Evolutionary conservation across 2,329 filamentous ascomycete species (phyloP).

Genomic region (Neonectria coccinea): DNA sequence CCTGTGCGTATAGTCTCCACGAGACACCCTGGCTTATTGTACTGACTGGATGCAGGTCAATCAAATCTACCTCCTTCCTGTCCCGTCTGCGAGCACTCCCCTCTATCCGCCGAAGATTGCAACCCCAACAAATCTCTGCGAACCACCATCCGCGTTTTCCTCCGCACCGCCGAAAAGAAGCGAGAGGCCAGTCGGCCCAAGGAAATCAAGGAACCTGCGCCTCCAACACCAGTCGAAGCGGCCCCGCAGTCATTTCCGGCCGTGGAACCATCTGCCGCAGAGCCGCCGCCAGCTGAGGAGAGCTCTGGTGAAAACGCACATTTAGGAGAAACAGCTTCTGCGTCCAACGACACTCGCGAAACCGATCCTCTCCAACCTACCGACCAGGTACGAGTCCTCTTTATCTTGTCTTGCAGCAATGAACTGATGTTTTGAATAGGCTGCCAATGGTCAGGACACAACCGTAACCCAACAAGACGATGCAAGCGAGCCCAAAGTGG

Average conservation of each 20-base stretch:
- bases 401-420: background rate
- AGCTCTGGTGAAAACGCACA: constrained; percentile 18
- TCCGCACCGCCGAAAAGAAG: constrained; percentile 93
- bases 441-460: constrained; percentile 23
- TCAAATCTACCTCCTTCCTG: constrained; percentile 81
- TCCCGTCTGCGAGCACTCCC: constrained; percentile 92
- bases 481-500: constrained; percentile 29
- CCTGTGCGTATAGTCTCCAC: constrained; percentile 66
- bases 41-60: constrained; percentile 69
- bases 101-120: constrained; percentile 87
- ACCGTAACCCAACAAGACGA: constrained; percentile 25
- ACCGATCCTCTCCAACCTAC: constrained; percentile 22
- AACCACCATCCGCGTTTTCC: constrained; percentile 90
- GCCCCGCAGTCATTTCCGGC: constrained; percentile 49
- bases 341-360: constrained; percentile 21
- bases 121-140: constrained; percentile 91
- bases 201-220: constrained; percentile 56
- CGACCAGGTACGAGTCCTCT: constrained; percentile 33
- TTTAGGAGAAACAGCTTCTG: constrained; percentile 21
- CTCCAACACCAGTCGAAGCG: constrained; percentile 57
- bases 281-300: constrained; percentile 38
- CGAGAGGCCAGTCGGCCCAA: constrained; percentile 73
- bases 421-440: constrained; percentile 19
- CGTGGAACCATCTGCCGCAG: constrained; percentile 35
- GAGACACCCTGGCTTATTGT: constrained; percentile 1